phyloP scores from a whole-genome alignment of 1,284 basidiomycete genomes.

The Sporisorium graminicola region DNA sequence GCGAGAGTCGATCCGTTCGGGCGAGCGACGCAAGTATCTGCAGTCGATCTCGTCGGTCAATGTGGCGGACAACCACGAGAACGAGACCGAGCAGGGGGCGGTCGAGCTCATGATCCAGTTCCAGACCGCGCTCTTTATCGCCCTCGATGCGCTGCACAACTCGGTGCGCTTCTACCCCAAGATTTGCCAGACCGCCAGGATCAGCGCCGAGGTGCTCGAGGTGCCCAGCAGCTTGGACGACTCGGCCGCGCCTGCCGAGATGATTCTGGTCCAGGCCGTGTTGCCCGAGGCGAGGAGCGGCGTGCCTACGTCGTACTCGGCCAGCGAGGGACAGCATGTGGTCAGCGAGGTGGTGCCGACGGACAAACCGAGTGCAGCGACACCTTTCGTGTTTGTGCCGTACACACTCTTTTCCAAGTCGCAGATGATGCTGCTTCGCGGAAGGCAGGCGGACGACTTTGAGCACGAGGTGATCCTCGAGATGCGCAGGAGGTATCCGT shows the following conservation, averaged over 20 bases:
- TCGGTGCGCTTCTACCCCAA: slow-evolving; percentile 72
- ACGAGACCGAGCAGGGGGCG: slow-evolving; percentile 53
- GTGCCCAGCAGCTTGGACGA: slow-evolving; percentile 71
- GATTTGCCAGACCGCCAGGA: slow-evolving; percentile 70
- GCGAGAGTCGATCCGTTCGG: slow-evolving; percentile 69
- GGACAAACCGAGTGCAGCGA: slow-evolving; percentile 71
- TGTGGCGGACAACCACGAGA: slow-evolving; percentile 44
- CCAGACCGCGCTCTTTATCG: slow-evolving; percentile 72
- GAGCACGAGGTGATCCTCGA: slow-evolving; percentile 68
- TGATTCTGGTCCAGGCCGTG: slow-evolving; percentile 72
- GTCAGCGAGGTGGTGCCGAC: slow-evolving; percentile 60
- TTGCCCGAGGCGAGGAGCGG: slow-evolving; percentile 70
- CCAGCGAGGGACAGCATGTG: slow-evolving; percentile 67
- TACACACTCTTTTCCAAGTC: slow-evolving; percentile 73
- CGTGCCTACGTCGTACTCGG: slow-evolving; percentile 57
- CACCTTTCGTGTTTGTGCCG: slow-evolving; percentile 73
- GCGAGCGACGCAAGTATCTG: slow-evolving; percentile 62
- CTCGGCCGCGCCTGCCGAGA: slow-evolving; percentile 65
- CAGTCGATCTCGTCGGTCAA: slow-evolving; percentile 51
- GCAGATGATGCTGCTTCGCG: slow-evolving; percentile 72
- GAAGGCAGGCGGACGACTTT: slow-evolving; percentile 70
- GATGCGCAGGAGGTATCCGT: slow-evolving; percentile 70
- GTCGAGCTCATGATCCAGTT: slow-evolving; percentile 72
- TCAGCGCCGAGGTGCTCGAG: slow-evolving; percentile 73
- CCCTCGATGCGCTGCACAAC: slow-evolving; percentile 72